Evolutionary conservation across 1,139 yeast genomes (phyloP).

Genomic region (Lodderomyces orthopsilosis): DNA sequence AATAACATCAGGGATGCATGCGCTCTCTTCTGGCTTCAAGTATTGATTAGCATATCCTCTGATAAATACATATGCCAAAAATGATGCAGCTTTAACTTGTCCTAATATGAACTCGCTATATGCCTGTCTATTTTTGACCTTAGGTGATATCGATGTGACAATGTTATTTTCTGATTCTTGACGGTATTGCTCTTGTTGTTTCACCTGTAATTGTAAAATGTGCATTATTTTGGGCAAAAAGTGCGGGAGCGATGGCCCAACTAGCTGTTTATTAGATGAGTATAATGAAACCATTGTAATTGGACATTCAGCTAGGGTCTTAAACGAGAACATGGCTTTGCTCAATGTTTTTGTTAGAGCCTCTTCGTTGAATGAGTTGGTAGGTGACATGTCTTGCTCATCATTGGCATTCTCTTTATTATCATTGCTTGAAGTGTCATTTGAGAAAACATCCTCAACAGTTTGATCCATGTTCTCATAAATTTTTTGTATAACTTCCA

Average conservation of each 20-base stretch:
- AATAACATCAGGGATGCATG: constrained; percentile 80
- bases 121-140: constrained; percentile 73
- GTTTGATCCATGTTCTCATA: constrained; percentile 80
- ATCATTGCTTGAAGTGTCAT: constrained; percentile 5
- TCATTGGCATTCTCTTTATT: constrained; percentile 17
- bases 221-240: constrained; percentile 83
- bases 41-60: constrained; percentile 75
- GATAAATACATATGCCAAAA: constrained; percentile 86
- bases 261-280: constrained; percentile 79
- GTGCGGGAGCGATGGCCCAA: constrained; percentile 65
- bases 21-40: constrained; percentile 60
- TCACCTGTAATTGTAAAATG: constrained; percentile 73
- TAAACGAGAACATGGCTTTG: constrained; percentile 76
- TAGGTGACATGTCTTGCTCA: constrained; percentile 32
- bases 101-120: constrained; percentile 89
- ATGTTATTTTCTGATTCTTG: constrained; percentile 62
- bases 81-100: constrained; percentile 97
- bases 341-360: constrained; percentile 38
- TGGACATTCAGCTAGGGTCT: constrained; percentile 94
- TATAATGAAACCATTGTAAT: constrained; percentile 91
- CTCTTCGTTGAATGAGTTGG: constrained; percentile 29
- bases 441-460: constrained; percentile 58
- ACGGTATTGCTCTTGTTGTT: constrained; percentile 36
- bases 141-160: constrained; percentile 52
- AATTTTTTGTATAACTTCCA: constrained; percentile 70